A percentile compares a stretch with the other conserved stretches of the same genome.
Conservation (phyloP, 441 rosid genomes). For the Populus trichocarpa region DNA sequence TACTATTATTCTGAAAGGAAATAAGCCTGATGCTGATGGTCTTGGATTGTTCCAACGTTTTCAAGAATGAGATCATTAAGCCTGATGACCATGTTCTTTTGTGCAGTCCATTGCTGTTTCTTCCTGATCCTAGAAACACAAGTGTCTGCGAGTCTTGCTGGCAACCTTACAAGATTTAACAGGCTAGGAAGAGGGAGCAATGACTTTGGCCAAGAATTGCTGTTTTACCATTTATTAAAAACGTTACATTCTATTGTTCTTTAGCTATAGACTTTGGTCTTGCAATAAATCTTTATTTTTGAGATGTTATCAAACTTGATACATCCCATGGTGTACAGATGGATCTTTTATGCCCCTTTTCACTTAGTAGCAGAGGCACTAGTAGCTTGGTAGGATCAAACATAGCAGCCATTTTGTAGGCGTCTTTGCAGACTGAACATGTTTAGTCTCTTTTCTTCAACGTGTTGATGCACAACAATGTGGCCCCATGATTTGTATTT, state of each 20-base stretch:
- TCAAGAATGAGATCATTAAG: neutral
- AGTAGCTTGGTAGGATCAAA: neutral
- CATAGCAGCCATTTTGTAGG: neutral
- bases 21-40: neutral
- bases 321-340: neutral
- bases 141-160: neutral
- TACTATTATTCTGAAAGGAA: neutral
- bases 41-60: neutral
- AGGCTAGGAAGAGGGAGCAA: neutral
- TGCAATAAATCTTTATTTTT: neutral
- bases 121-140: neutral
- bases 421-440: neutral
- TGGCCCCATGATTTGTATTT: neutral
- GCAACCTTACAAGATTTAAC: neutral
- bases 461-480: neutral
- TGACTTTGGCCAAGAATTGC: neutral
- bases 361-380: neutral
- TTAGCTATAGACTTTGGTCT: neutral
- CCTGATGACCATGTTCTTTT: neutral
- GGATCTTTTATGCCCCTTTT: neutral
- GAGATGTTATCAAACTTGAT: neutral
- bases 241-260: neutral
- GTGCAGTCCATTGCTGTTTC: neutral
- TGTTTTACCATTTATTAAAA: neutral
- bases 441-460: neutral